Conservation (phyloP, 2,329 filamentous ascomycete species). For the Rugonectria rugulosa region DNA sequence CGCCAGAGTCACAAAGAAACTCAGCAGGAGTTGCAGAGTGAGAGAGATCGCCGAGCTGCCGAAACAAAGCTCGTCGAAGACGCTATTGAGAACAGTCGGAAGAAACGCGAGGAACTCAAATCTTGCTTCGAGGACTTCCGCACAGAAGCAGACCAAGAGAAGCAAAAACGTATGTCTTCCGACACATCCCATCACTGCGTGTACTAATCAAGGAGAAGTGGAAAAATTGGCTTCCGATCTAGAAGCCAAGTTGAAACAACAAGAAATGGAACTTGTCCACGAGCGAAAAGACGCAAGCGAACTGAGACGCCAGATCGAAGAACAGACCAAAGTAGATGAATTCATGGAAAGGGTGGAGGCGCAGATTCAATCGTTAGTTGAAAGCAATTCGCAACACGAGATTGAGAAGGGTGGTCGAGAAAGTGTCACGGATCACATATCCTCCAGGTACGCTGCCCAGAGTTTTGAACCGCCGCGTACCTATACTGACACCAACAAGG, state of each 20-base stretch:
- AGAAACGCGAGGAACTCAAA: conserved; percentile 44
- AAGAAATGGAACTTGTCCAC: conserved; percentile 26
- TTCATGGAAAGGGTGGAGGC: conserved; percentile 22
- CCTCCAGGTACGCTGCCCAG: conserved; percentile 26
- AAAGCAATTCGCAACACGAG: conserved; percentile 8
- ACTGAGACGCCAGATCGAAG: conserved; percentile 23
- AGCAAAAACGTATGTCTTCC: conserved; percentile 32
- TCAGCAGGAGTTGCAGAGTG: conserved; percentile 44
- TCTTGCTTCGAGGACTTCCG: conserved; percentile 41
- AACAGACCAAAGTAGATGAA: conserved; percentile 20
- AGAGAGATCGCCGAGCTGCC: conserved; percentile 37
- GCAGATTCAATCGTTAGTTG: conserved; percentile 31
- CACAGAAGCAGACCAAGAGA: conserved; percentile 29
- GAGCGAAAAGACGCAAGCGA: conserved; percentile 10
- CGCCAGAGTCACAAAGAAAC: conserved; percentile 44
- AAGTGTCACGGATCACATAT: conserved; percentile 17
- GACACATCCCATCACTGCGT: not conserved
- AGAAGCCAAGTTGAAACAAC: conserved; percentile 25
- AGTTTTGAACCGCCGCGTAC: not conserved
- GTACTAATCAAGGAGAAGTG: conserved; percentile 33
- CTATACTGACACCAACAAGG: conserved; percentile 22
- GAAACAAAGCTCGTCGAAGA: conserved; percentile 36
- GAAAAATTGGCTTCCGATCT: conserved; percentile 36
- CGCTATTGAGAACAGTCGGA: conserved; percentile 39
- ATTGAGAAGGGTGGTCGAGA: conserved; percentile 8